Evolutionary conservation across 495 filamentous ascomycete species (phyloP).

Genomic region (Hypomontagnella submonticulosa): DNA sequence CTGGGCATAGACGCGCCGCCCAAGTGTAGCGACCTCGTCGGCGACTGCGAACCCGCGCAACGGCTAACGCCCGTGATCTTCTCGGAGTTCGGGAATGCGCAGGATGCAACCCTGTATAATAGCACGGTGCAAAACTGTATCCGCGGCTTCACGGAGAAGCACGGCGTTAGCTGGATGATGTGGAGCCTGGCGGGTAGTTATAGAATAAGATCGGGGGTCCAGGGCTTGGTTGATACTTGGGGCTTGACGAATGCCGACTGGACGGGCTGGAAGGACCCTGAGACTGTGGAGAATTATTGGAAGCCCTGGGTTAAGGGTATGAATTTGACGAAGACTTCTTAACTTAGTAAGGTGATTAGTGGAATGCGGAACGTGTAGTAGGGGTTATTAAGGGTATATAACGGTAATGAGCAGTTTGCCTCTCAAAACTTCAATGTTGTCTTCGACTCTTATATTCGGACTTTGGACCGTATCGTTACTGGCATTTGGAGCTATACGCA

Average conservation of each 20-base stretch:
- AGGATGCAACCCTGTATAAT: slow-evolving; percentile 53
- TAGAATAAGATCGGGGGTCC: slow-evolving; percentile 59
- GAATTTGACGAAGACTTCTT: slow-evolving; percentile 47
- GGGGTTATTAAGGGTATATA: too few relatives aligned
- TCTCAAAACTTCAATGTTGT: too few relatives aligned
- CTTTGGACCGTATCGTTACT: too few relatives aligned
- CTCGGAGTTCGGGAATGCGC: slow-evolving; percentile 61
- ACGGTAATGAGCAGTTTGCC: too few relatives aligned
- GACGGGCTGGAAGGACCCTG: slow-evolving; percentile 53
- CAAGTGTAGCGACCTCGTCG: slow-evolving; percentile 43
- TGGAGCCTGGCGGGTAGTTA: slow-evolving; percentile 69
- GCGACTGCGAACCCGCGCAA: slow-evolving; percentile 41
- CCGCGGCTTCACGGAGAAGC: slow-evolving; percentile 55
- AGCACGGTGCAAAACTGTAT: slow-evolving; percentile 61
- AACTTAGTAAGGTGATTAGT: too few relatives aligned
- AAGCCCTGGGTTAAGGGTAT: slow-evolving; percentile 52
- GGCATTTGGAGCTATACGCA: too few relatives aligned
- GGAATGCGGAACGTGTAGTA: neutral
- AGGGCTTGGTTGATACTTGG: slow-evolving; percentile 62
- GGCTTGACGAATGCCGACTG: slow-evolving; percentile 55
- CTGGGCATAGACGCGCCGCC: slow-evolving; percentile 52
- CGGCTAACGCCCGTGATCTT: slow-evolving; percentile 58
- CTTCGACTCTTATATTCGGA: too few relatives aligned
- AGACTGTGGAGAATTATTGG: slow-evolving; percentile 50
- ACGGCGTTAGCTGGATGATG: slow-evolving; percentile 63